These are phyloP conservation scores for Globisporangium megalacanthum DNA, from an alignment of 352 stramenopile genomes.

Conservation along the genomic window DNA sequence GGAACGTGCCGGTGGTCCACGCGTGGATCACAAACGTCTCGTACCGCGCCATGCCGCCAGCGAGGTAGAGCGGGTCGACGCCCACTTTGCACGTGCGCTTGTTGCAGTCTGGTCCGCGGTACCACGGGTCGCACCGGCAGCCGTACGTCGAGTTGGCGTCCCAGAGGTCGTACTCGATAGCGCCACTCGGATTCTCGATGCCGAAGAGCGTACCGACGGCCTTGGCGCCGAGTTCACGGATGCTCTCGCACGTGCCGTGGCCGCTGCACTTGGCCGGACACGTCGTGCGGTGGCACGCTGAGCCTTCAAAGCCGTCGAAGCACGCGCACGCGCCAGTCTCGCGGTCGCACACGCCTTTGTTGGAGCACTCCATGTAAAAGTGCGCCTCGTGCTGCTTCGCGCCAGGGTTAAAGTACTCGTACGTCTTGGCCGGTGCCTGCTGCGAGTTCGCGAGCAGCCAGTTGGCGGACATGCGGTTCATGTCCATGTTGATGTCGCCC, in stretches of 20 bases:
- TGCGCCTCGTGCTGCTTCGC: slow-evolving; percentile 54
- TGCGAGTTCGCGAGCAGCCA: slow-evolving; percentile 77
- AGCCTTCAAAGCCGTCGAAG: slow-evolving; percentile 89
- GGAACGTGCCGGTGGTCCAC: background rate
- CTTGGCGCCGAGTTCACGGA: slow-evolving; percentile 53
- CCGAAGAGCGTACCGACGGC: slow-evolving; percentile 37
- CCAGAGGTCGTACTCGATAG: slow-evolving; percentile 65
- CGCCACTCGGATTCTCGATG: slow-evolving; percentile 8
- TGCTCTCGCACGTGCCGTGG: slow-evolving; percentile 68
- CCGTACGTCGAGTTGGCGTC: slow-evolving; percentile 77
- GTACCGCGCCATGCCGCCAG: slow-evolving; percentile 25
- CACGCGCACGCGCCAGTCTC: slow-evolving; percentile 76
- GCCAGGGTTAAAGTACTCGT: slow-evolving; percentile 65
- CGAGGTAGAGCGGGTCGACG: slow-evolving; percentile 59
- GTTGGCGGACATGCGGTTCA: slow-evolving; percentile 22
- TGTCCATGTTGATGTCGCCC: slow-evolving; percentile 91
- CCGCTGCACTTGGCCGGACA: slow-evolving; percentile 70
- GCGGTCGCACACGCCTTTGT: slow-evolving; percentile 91
- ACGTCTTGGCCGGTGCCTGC: slow-evolving; percentile 56
- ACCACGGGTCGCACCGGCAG: slow-evolving; percentile 89
- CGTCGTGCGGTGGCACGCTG: slow-evolving; percentile 69
- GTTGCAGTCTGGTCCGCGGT: slow-evolving; percentile 77
- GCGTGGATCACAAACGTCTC: slow-evolving; percentile 53
- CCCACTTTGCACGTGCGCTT: slow-evolving; percentile 62
- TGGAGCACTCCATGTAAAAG: slow-evolving; percentile 93